Percentiles rank a stretch among this genome's conserved stretches.
phyloP scores from a whole-genome alignment of 352 stramenopile species.

The Plasmopara halstedii region DNA sequence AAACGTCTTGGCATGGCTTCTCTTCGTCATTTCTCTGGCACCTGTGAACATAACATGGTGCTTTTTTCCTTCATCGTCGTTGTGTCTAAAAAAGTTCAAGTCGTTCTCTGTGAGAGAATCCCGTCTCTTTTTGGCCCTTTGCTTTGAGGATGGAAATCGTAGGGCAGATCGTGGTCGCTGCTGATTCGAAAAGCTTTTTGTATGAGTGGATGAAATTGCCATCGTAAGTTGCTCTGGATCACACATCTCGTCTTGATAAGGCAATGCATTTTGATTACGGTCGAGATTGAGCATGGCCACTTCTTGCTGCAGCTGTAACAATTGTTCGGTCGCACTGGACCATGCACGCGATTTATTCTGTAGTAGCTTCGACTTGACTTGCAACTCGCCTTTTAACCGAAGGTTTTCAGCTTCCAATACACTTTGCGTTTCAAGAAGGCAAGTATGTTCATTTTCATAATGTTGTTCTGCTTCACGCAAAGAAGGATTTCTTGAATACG shows the following conservation, averaged over 20 bases:
- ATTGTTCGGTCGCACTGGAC: slow-evolving; percentile 67
- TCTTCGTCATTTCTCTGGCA: slow-evolving; percentile 4
- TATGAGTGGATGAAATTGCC: slow-evolving; percentile 14
- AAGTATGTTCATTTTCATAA: slow-evolving; percentile 49
- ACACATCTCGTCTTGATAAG: slow-evolving; percentile 4
- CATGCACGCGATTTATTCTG: slow-evolving; percentile 80
- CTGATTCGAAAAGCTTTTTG: slow-evolving; percentile 3
- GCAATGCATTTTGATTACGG: slow-evolving; percentile 12
- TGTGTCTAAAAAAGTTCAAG: not conserved
- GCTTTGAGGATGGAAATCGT: slow-evolving; percentile 14
- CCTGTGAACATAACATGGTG: slow-evolving; percentile 11
- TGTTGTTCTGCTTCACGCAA: slow-evolving; percentile 34
- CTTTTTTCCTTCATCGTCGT: slow-evolving; percentile 2
- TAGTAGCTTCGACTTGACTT: slow-evolving; percentile 75
- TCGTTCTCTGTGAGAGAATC: slow-evolving; percentile 13
- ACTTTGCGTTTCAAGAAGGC: slow-evolving; percentile 42
- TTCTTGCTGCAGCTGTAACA: slow-evolving; percentile 74
- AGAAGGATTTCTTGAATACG: slow-evolving; percentile 48
- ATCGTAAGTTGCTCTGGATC: slow-evolving; percentile 18
- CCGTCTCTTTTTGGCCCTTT: slow-evolving; percentile 18
- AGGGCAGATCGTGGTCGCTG: slow-evolving; percentile 18
- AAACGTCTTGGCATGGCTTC: slow-evolving; percentile 11
- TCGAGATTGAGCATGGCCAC: slow-evolving; percentile 76
- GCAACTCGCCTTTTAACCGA: slow-evolving; percentile 60
- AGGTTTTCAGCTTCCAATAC: slow-evolving; percentile 67